These are phyloP conservation scores for Suillus variegatus DNA, from an alignment of 768 basidiomycete genomes.

Conservation along the genomic window DNA sequence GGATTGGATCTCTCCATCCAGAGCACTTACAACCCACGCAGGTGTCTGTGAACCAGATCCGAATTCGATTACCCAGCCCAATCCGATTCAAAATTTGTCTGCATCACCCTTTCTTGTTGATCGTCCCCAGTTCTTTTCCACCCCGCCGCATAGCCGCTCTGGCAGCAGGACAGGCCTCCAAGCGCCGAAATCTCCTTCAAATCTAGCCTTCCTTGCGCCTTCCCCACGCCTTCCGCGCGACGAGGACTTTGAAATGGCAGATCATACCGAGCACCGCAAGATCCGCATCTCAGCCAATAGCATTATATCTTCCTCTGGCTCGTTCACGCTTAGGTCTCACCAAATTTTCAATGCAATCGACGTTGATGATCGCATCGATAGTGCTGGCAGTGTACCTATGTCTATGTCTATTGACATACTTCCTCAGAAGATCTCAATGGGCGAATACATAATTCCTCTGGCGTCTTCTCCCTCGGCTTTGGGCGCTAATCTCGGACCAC, in stretches of 20 bases:
- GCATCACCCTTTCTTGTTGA: constrained; percentile 19
- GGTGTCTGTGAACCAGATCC: background rate
- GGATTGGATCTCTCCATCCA: constrained; percentile 18
- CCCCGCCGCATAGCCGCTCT: constrained; percentile 19
- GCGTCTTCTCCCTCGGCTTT: background rate
- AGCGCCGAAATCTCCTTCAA: background rate
- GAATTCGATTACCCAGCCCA: background rate
- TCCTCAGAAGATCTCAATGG: constrained; percentile 5
- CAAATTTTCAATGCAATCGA: background rate
- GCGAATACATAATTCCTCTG: constrained; percentile 18
- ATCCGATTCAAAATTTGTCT: background rate
- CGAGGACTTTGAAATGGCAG: constrained; percentile 21
- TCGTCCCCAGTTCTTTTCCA: constrained; percentile 28
- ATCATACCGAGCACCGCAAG: constrained; percentile 9
- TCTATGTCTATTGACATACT: background rate
- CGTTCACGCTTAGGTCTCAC: constrained; percentile 23
- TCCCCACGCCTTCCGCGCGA: background rate
- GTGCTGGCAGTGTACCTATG: background rate
- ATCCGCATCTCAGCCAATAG: constrained; percentile 28
- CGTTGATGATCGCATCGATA: background rate
- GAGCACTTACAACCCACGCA: constrained; percentile 8
- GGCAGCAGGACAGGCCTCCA: constrained; percentile 5
- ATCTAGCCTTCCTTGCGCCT: background rate
- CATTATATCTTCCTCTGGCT: constrained; percentile 31
- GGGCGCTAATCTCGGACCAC: background rate